Evolutionary conservation across 1,284 basidiomycete species (phyloP), one percentile per base, ranked within the genome.

Genomic region (Trichosporon faecale): DNA sequence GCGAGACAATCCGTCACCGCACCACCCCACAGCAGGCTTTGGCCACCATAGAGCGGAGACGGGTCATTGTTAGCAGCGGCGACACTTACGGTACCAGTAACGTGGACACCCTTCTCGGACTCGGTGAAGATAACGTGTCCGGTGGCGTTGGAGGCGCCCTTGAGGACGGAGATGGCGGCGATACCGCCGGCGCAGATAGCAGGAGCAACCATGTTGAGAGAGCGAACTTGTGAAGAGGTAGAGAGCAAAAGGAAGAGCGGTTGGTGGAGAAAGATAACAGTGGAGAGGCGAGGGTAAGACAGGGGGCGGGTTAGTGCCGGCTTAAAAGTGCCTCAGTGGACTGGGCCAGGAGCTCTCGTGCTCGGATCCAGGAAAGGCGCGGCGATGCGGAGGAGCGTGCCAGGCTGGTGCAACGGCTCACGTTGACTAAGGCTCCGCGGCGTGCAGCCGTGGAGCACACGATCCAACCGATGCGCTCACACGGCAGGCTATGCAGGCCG

Each of bases 81-180:
- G 61, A 49, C 4, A 72, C 69, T 65, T 33, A 73, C 72, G 21
- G 52, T 3, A 60, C 72, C 72, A 44, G 37, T 40, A 60, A 73
- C 60, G 16, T n/a, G 5, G 31, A 73, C 70, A 11, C 65, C 55
- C 18, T 35, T 12, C 46, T 29, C 35, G 37, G 57, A 33, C 68
- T 71, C 64, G 31, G 60, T 40, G 44, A 73, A 71, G 44, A 37
- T 61, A 65, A 73, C 64, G 35, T 40, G 49, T 64, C 72, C 72
- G n/a, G 29, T 66, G 49, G 66, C 61, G 49, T 35, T 60, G 33
- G 29, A 33, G 25, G 35, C 12, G 66, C 71, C 69, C 5, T 12
- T 12, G 66, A 72, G 60, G 23, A 63, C 44, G 57, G 66, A 67
- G 12, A 69, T 52, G 46, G 66, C 72, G 65, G 67, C 64, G 57